These are phyloP conservation scores for Berberis thunbergii DNA, from an alignment of 164 flowering plant genomes.

Conservation along the genomic window DNA sequence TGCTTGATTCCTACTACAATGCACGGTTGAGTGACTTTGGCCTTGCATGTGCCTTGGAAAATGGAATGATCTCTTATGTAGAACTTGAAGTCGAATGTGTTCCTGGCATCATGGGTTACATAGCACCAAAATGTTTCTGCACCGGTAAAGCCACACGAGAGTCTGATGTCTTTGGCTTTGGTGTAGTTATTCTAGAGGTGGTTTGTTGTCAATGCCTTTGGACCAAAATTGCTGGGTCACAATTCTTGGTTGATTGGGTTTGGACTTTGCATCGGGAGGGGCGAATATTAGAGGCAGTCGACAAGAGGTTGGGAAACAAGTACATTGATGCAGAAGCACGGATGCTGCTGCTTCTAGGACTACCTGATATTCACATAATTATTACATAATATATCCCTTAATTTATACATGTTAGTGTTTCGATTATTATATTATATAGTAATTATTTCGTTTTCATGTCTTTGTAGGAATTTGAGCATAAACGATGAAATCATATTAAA, in stretches of 20 bases:
- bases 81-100: constrained; percentile 24
- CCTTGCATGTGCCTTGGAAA: constrained; percentile 50
- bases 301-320: constrained; percentile 25
- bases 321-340: constrained; percentile 40
- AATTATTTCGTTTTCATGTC: too few species aligned
- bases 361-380: too few species aligned
- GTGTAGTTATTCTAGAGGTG: constrained; percentile 59
- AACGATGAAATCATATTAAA: too few species aligned
- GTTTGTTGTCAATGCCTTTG: constrained; percentile 55
- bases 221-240: constrained; percentile 18
- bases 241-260: constrained; percentile 51
- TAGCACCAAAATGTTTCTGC: constrained; percentile 11
- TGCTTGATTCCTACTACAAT: constrained; percentile 48
- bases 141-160: constrained; percentile 11
- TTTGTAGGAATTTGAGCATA: too few species aligned
- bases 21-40: constrained; percentile 64
- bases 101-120: constrained; percentile 10
- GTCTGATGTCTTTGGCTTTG: constrained; percentile 44
- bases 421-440: too few species aligned
- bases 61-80: constrained; percentile 43
- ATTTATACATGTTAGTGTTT: too few species aligned
- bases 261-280: constrained; percentile 64
- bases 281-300: constrained; percentile 41
- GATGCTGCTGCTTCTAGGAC: constrained; percentile 43
- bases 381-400: too few species aligned